Conservation (phyloP, 257 asterid genomes). For the Cordia subcordata region DNA sequence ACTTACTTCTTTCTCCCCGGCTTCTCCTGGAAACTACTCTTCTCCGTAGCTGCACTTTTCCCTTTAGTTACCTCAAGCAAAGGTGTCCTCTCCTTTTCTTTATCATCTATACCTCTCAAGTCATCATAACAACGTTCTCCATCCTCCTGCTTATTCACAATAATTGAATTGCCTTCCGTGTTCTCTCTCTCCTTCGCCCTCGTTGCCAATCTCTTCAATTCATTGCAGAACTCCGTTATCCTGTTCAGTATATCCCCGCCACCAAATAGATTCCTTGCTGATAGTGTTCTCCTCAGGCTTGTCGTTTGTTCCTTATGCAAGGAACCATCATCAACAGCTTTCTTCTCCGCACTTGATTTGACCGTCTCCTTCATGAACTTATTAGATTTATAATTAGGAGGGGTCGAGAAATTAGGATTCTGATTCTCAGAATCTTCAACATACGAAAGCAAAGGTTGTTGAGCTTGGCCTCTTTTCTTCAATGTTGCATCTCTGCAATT, state of each 20-base stretch:
- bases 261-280: slow-evolving; percentile 77
- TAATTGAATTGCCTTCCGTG: slow-evolving; percentile 11
- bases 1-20: slow-evolving; percentile 63
- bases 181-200: slow-evolving; percentile 45
- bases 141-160: slow-evolving; percentile 12
- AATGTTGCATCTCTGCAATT: slow-evolving; percentile 65
- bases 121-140: slow-evolving; percentile 10
- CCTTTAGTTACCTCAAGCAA: slow-evolving; percentile 45
- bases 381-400: slow-evolving; percentile 34
- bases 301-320: slow-evolving; percentile 38
- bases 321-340: slow-evolving; percentile 22
- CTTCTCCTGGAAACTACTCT: slow-evolving; percentile 42
- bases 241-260: slow-evolving; percentile 79
- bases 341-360: slow-evolving; percentile 63
- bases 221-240: slow-evolving; percentile 85
- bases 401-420: slow-evolving; percentile 63
- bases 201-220: slow-evolving; percentile 66
- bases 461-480: slow-evolving; percentile 62
- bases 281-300: slow-evolving; percentile 70
- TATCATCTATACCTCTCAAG: slow-evolving; percentile 21
- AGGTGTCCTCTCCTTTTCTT: slow-evolving; percentile 69
- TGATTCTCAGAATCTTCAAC: slow-evolving; percentile 67
- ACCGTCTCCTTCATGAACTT: slow-evolving; percentile 39
- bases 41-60: slow-evolving; percentile 37
- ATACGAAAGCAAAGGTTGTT: no score